These are phyloP conservation scores for Phytophthora agathidicida DNA, from an alignment of 352 stramenopile genomes.

Conservation along the genomic window DNA sequence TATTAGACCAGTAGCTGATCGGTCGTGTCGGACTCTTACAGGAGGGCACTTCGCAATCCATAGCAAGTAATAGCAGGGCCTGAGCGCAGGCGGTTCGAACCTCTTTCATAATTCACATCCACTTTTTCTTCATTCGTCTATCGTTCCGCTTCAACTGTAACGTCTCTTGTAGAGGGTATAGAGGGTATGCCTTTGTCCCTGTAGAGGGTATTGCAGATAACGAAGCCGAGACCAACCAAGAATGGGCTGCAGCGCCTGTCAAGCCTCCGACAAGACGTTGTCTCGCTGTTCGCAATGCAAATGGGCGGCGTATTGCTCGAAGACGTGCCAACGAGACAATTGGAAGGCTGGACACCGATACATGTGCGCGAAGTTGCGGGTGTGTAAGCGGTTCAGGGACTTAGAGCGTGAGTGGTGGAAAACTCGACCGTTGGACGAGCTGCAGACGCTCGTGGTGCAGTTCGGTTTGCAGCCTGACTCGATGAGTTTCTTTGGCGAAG, in stretches of 20 bases:
- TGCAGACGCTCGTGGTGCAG: conserved; percentile 26
- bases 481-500: conserved; percentile 78
- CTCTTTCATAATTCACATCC: conserved; percentile 26
- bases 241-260: conserved; percentile 21
- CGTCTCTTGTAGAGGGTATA: conserved; percentile 10
- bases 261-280: conserved; percentile 8
- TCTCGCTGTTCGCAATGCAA: conserved; percentile 61
- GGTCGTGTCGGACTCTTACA: conserved; percentile 3
- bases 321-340: conserved; percentile 54
- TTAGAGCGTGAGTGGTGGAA: conserved; percentile 47
- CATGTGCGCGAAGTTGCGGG: conserved; percentile 35
- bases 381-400: conserved; percentile 29
- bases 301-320: conserved; percentile 68
- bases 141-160: not conserved
- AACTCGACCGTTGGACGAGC: conserved; percentile 24
- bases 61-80: conserved; percentile 9
- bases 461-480: conserved; percentile 48
- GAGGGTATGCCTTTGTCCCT: no score
- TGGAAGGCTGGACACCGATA: conserved; percentile 50
- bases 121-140: not conserved
- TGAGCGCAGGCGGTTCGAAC: conserved; percentile 7
- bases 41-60: not conserved
- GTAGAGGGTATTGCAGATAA: conserved; percentile 6
- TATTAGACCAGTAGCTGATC: conserved; percentile 60
- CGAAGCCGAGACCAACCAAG: conserved; percentile 8